A percentile compares a stretch with the other conserved stretches of the same genome.
These are phyloP conservation scores for Dothistroma septosporum DNA, from an alignment of 2,329 filamentous ascomycete genomes.

Conservation along the genomic window DNA sequence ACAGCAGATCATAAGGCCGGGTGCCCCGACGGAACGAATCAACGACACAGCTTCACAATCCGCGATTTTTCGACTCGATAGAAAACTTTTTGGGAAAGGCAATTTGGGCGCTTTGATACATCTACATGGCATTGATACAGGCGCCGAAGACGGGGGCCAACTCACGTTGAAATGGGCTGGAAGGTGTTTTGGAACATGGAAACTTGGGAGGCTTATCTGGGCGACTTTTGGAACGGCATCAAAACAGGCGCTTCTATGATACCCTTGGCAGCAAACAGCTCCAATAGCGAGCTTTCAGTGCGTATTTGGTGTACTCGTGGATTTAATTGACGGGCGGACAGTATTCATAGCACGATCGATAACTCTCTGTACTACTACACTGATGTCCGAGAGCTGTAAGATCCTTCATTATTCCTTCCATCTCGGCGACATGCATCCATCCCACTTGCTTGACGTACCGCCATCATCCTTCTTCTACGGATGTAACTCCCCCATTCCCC, in stretches of 20 bases:
- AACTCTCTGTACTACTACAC: not conserved
- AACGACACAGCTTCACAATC: constrained; percentile 1
- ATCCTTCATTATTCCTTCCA: not conserved
- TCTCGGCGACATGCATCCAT: not conserved
- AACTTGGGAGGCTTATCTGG: constrained; percentile 15
- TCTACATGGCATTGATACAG: constrained; percentile 16
- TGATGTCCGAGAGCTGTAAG: not conserved
- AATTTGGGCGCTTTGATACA: constrained; percentile 21
- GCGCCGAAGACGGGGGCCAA: constrained; percentile 1
- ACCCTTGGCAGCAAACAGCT: constrained; percentile 19
- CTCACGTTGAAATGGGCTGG: constrained; percentile 5
- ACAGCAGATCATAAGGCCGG: constrained; percentile 23
- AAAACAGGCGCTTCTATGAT: constrained; percentile 27
- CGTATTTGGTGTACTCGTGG: not conserved
- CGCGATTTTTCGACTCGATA: constrained; percentile 2
- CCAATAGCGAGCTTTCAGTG: constrained; percentile 8
- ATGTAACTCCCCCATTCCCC: not conserved
- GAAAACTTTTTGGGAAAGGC: constrained; percentile 11
- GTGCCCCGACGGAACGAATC: constrained; percentile 7
- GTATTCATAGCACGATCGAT: not conserved
- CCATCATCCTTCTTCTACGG: not conserved
- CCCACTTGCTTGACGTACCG: not conserved
- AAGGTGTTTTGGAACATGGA: not conserved
- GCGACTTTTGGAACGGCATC: constrained; percentile 18
- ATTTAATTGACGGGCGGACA: not conserved